A percentile compares a stretch with the other conserved stretches of the same genome.
These are phyloP conservation scores for Starmerella floris DNA, from an alignment of 805 yeast genomes.

Conservation along the genomic window DNA sequence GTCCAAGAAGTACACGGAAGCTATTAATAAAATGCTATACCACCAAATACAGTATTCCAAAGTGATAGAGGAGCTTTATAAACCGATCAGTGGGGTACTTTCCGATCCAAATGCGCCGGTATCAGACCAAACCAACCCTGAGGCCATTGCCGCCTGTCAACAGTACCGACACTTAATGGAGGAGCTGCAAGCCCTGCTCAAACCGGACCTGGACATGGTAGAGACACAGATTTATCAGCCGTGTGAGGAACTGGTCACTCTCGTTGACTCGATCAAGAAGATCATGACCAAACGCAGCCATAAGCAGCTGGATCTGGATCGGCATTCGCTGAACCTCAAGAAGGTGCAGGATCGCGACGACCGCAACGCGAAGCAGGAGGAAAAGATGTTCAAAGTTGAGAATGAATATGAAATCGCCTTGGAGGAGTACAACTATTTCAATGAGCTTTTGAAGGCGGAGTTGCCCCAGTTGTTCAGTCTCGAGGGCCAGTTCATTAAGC, in stretches of 20 bases:
- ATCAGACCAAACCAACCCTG: constrained; percentile 82
- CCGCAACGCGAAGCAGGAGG: constrained; percentile 78
- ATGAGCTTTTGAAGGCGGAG: constrained; percentile 84
- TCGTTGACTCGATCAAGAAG: constrained; percentile 72
- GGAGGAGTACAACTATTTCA: constrained; percentile 91
- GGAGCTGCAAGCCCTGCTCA: constrained; percentile 70
- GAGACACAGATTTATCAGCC: constrained; percentile 83
- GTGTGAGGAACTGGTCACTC: constrained; percentile 74
- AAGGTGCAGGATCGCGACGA: constrained; percentile 76
- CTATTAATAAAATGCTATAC: constrained; percentile 85
- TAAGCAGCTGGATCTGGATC: constrained; percentile 85
- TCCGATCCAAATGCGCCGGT: constrained; percentile 76
- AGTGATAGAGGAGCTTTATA: constrained; percentile 88
- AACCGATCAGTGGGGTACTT: constrained; percentile 86
- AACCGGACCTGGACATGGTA: constrained; percentile 86
- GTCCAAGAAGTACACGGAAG: constrained; percentile 75
- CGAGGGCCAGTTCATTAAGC: constrained; percentile 85
- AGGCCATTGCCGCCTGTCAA: constrained; percentile 88
- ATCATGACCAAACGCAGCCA: constrained; percentile 94
- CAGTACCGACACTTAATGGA: constrained; percentile 78
- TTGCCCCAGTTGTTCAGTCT: constrained; percentile 75
- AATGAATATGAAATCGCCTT: constrained; percentile 81
- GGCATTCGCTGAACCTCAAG: constrained; percentile 55
- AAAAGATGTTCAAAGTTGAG: constrained; percentile 74
- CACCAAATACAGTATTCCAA: constrained; percentile 92